Percentiles rank a stretch among this genome's conserved stretches.
Conservation (phyloP, 148 eudicot genomes). For the Linanthus parryae region DNA sequence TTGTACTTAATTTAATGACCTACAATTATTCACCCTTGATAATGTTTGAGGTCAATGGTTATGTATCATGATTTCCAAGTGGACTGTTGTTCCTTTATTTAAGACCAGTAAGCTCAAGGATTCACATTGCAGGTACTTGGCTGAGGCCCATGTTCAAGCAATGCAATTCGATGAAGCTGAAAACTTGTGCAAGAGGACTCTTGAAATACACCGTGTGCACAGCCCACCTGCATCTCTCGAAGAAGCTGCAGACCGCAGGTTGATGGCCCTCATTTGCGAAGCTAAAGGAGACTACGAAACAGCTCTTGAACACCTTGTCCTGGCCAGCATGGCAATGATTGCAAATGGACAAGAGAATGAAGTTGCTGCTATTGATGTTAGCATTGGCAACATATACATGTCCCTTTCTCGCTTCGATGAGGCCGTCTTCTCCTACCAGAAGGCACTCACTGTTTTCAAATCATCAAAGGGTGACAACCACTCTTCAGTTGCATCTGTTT, state of each 20-base stretch:
- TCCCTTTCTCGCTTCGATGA: conserved; percentile 76
- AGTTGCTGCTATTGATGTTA: conserved; percentile 86
- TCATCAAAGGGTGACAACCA: conserved; percentile 97
- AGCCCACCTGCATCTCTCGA: conserved; percentile 93
- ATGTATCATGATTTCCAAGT: too few species aligned
- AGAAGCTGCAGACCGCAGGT: conserved; percentile 96
- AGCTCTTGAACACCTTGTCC: conserved; percentile 94
- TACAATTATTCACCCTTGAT: too few species aligned
- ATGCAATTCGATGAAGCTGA: conserved; percentile 99
- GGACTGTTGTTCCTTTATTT: too few species aligned
- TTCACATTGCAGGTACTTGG: conserved; percentile 69
- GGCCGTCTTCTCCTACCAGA: conserved; percentile 92
- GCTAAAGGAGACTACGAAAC: conserved; percentile 88
- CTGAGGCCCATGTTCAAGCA: conserved; percentile 97
- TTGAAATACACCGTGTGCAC: conserved; percentile 89
- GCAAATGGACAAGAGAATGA: conserved; percentile 96
- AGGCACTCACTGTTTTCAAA: conserved; percentile 93
- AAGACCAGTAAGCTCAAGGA: too few species aligned
- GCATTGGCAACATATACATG: conserved; percentile 90
- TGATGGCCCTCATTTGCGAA: conserved; percentile 97
- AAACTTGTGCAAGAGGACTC: conserved; percentile 68
- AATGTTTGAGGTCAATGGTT: too few species aligned
- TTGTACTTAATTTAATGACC: too few species aligned
- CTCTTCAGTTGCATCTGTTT: conserved; percentile 92
- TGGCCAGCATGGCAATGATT: conserved; percentile 98